A percentile compares a stretch with the other conserved stretches of the same genome.
phyloP scores from a whole-genome alignment of 1,284 basidiomycete species.

The Xerocomus nothofagi region DNA sequence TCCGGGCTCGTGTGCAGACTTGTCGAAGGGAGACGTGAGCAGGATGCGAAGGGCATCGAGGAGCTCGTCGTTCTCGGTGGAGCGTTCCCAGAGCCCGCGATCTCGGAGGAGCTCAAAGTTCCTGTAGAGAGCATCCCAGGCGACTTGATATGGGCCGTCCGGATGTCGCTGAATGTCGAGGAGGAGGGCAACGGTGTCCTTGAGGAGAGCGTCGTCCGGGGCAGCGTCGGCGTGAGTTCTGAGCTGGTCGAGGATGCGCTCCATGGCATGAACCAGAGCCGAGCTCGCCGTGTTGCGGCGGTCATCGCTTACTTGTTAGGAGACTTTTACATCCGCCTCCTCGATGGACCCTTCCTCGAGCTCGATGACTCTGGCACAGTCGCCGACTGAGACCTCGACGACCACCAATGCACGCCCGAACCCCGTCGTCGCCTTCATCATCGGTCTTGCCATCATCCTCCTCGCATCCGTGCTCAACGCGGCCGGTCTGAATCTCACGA shows the following conservation, averaged over 20 bases:
- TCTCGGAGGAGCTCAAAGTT: conserved; percentile 32
- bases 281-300: too few species aligned
- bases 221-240: conserved; percentile 10
- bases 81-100: conserved; percentile 35
- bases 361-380: conserved; percentile 14
- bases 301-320: conserved; percentile 27
- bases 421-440: conserved; percentile 74
- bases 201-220: conserved; percentile 19
- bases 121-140: conserved; percentile 27
- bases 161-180: conserved; percentile 24
- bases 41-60: conserved; percentile 28
- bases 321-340: conserved; percentile 8
- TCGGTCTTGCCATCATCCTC: conserved; percentile 76
- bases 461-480: conserved; percentile 82
- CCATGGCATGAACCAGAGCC: conserved; percentile 16
- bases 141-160: conserved; percentile 15
- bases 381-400: conserved; percentile 16
- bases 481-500: conserved; percentile 81
- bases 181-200: conserved; percentile 22
- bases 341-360: conserved; percentile 21
- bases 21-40: conserved; percentile 18
- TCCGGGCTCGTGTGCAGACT: background rate
- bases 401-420: conserved; percentile 41
- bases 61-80: conserved; percentile 35
- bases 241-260: conserved; percentile 30